phyloP scores from a whole-genome alignment of 2,329 filamentous ascomycete genomes.

The Westerdykella sp. region DNA sequence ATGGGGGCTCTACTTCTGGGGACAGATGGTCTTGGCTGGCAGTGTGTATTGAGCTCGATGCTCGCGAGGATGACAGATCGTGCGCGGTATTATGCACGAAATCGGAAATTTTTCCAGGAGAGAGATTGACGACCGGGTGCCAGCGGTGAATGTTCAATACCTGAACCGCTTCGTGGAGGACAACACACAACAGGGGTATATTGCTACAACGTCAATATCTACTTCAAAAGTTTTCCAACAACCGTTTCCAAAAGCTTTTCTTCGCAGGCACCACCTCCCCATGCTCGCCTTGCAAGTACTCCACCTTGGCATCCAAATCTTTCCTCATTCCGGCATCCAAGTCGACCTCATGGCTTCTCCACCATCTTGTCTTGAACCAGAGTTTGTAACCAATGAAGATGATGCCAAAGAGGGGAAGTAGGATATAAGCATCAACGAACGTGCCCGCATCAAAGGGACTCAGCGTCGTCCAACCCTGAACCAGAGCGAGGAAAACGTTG shows the following conservation, averaged over 20 bases:
- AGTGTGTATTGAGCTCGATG: background rate
- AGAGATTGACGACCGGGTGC: no score
- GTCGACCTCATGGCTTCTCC: constrained; percentile 34
- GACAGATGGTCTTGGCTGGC: background rate
- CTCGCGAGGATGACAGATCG: no score
- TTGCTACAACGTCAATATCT: no score
- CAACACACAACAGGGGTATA: no score
- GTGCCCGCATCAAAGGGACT: constrained; percentile 46
- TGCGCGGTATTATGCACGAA: no score
- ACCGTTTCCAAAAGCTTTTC: constrained; percentile 11
- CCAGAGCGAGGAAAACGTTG: constrained; percentile 48
- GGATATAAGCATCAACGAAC: constrained; percentile 51
- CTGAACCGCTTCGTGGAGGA: no score
- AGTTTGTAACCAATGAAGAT: constrained; percentile 46
- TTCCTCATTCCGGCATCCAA: constrained; percentile 34
- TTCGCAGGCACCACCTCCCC: constrained; percentile 5
- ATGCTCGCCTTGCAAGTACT: constrained; percentile 7
- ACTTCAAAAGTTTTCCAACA: constrained; percentile 10
- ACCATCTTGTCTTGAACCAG: constrained; percentile 34
- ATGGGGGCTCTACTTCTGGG: background rate
- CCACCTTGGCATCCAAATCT: constrained; percentile 28
- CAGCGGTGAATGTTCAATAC: no score
- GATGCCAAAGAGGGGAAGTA: constrained; percentile 46
- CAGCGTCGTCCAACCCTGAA: constrained; percentile 50
- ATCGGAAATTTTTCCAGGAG: no score